Base-by-base conservation (phyloP, 805 yeast species). In the Candida incommunis region DNA sequence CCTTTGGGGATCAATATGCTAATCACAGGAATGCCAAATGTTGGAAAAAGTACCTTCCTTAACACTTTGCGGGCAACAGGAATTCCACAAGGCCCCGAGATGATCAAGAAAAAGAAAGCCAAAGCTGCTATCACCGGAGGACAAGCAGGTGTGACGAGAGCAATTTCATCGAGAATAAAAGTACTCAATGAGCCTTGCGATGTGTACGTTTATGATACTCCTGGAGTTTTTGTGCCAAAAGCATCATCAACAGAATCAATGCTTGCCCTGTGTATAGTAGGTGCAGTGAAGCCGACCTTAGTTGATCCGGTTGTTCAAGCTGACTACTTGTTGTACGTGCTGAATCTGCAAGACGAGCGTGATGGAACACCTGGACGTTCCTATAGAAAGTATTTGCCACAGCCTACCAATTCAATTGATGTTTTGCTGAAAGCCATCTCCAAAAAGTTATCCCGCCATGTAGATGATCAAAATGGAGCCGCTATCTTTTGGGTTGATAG, bases 21-120 rank as follows among this genome's bases (percentile, higher is more conserved):
- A 68, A 75, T 90, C 41, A 78, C 81, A 4, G 98, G 98, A 0
- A 83, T 92, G 92, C 98, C 98, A 1, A 92, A 92, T 59, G 94
- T 87, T n/a, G 98, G 98, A 0, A 92, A 92, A 61, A 82, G 95
- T 11, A 82, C 96, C 0, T 59, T 92, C 42, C 80, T 88, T 23
- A 92, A 92, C 56, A 69, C 80, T 0, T 63, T 88, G 43, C 64
- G 96, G 47, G 64, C 59, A n/a, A 57, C 67, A 1, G 69, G 74
- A 3, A 56, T 52, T 11, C 37, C 43, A 43, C 13, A 21, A 41
- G n/a, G 47, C 44, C 3, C 42, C 26, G 11, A 45, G 27, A 9
- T 41, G 7, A 31, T 31, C 4, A 11, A 31, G 18, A 31, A 31
- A n/a, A 24, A 27, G 22, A 44, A 42, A 31, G 63, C 5, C 58